Evolutionary conservation across 371 early-diverging fungal species (phyloP).

Genomic region (Mucor circinelloides): DNA sequence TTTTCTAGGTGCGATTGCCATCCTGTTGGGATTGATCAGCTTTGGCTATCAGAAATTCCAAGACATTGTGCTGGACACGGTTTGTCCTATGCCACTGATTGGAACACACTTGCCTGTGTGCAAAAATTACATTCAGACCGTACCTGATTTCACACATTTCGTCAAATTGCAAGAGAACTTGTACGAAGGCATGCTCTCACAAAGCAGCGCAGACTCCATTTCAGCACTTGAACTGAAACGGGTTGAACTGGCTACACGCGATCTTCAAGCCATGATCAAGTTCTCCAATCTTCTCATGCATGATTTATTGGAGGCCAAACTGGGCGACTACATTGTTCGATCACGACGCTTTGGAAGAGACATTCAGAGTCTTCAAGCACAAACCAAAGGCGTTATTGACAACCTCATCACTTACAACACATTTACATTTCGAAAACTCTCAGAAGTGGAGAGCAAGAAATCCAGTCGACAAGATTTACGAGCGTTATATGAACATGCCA

Average conservation of each 20-base stretch:
- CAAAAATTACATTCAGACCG: constrained; percentile 12
- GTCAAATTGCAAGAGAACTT: constrained; percentile 47
- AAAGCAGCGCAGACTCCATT: constrained; percentile 32
- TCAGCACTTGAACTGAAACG: constrained; percentile 44
- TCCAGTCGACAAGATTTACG: constrained; percentile 40
- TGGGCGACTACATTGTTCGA: constrained; percentile 41
- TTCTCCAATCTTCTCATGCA: constrained; percentile 39
- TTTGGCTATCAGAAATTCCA: constrained; percentile 13
- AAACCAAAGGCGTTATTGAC: constrained; percentile 31
- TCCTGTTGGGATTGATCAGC: constrained; percentile 8
- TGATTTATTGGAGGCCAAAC: constrained; percentile 33
- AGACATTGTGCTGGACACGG: constrained; percentile 14
- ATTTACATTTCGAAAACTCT: constrained; percentile 39
- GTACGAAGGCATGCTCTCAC: constrained; percentile 41
- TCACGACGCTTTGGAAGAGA: constrained; percentile 41
- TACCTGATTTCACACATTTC: constrained; percentile 51
- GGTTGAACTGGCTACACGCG: constrained; percentile 50
- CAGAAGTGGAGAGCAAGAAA: constrained; percentile 34
- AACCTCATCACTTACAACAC: constrained; percentile 55
- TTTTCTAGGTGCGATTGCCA: background rate
- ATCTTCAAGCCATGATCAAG: constrained; percentile 48
- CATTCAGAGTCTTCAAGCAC: constrained; percentile 32
- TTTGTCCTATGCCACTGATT: constrained; percentile 27
- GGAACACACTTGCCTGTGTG: constrained; percentile 27
- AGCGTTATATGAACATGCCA: constrained; percentile 40